These are phyloP conservation scores for Amphibolis antarctica DNA, from an alignment of 106 monocot species.

Conservation along the genomic window DNA sequence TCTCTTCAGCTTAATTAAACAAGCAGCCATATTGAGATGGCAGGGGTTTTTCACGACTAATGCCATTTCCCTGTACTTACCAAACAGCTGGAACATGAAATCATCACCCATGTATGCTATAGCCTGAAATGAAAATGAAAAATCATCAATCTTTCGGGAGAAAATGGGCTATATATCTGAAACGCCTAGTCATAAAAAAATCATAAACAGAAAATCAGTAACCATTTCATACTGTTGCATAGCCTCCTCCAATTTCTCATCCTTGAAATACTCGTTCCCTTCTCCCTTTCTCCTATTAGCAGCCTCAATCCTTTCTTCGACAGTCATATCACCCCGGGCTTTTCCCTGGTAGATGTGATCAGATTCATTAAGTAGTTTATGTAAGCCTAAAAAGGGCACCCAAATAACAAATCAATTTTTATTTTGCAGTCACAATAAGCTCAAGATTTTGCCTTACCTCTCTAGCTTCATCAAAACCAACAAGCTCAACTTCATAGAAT, in stretches of 20 bases:
- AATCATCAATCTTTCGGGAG: not conserved
- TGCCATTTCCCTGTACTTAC: constrained; percentile 98
- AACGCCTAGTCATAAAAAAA: not conserved
- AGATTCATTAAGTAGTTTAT: not conserved
- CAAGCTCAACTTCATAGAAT: constrained; percentile 90
- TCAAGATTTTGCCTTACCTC: constrained; percentile 38
- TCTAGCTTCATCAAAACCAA: constrained; percentile 89
- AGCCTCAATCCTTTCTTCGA: constrained; percentile 92
- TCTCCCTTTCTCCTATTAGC: constrained; percentile 79
- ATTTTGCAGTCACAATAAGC: too few relatives aligned
- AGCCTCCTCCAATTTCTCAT: constrained; percentile 81
- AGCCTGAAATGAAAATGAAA: constrained; percentile 47
- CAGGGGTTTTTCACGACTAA: constrained; percentile 92
- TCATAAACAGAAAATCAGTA: constrained; percentile 1
- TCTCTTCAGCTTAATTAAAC: constrained; percentile 66
- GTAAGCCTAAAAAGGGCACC: not conserved
- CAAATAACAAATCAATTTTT: not conserved
- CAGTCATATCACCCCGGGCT: constrained; percentile 94
- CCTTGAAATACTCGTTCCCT: constrained; percentile 72
- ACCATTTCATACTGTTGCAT: constrained; percentile 99
- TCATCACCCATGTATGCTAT: constrained; percentile 99
- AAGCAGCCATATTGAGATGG: constrained; percentile 90
- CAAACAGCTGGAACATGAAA: constrained; percentile 99
- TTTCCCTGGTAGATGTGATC: constrained; percentile 45
- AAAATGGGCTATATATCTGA: not conserved